These are phyloP conservation scores for Pseudogymnoascus sp. DNA, from an alignment of 2,329 filamentous ascomycete genomes.

Conservation along the genomic window DNA sequence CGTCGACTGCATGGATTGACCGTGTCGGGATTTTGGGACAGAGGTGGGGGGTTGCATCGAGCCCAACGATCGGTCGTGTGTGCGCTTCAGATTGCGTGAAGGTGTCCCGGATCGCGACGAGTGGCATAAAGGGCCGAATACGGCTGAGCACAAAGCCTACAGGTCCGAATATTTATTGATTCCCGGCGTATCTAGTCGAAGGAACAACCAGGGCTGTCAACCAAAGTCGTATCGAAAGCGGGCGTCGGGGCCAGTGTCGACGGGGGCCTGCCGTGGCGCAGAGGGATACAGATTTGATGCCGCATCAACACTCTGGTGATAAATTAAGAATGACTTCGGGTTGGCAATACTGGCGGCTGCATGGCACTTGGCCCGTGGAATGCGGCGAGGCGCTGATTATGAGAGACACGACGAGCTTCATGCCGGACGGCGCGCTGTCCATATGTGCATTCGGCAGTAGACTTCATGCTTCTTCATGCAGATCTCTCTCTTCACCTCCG, in stretches of 20 bases:
- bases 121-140: conserved; percentile 5
- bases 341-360: background rate
- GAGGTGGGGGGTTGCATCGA: background rate
- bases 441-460: conserved; percentile 61
- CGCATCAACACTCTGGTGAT: background rate
- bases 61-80: background rate
- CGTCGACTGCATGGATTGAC: background rate
- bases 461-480: conserved; percentile 60
- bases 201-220: background rate
- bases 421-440: conserved; percentile 26
- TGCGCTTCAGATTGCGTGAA: background rate
- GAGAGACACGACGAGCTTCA: background rate
- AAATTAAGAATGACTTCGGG: background rate
- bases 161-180: background rate
- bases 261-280: background rate
- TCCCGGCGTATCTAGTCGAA: background rate
- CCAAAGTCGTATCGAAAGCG: background rate
- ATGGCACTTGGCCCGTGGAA: background rate
- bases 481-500: conserved; percentile 60
- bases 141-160: background rate
- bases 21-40: background rate
- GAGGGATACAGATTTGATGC: background rate
- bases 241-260: background rate
- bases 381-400: background rate
- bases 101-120: background rate